phyloP scores from a whole-genome alignment of 176 grass and related monocot species.

The Zizania latifolia region DNA sequence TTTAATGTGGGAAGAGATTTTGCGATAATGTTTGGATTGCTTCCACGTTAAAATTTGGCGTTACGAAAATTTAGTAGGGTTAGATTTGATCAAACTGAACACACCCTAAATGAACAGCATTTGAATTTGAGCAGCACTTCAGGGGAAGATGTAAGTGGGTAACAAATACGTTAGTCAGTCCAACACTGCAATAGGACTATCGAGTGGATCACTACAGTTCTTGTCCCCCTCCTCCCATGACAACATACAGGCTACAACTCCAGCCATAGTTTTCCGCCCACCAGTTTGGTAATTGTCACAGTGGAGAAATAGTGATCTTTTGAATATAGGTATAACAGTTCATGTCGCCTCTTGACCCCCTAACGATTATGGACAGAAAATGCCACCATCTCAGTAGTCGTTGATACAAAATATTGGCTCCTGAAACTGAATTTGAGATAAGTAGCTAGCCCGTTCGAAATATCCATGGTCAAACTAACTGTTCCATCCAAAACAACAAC shows the following conservation, averaged over 20 bases:
- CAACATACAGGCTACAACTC: background rate
- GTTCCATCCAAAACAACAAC: background rate
- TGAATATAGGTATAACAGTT: background rate
- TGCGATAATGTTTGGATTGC: no score
- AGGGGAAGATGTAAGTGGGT: background rate
- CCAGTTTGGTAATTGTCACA: background rate
- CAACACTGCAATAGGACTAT: background rate
- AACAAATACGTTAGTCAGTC: background rate
- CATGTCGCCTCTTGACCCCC: background rate
- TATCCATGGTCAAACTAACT: background rate
- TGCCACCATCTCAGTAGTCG: background rate
- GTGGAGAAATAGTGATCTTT: background rate
- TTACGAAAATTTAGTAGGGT: no score
- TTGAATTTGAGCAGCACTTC: background rate
- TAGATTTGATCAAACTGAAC: no score
- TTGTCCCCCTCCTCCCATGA: background rate
- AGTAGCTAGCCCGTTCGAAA: background rate
- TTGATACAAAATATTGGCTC: slow-evolving; percentile 1
- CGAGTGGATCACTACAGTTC: background rate
- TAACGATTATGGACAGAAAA: background rate
- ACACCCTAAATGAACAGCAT: background rate
- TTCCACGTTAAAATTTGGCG: no score
- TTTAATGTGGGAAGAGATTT: no score
- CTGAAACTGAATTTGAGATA: background rate
- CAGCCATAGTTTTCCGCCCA: background rate